These are phyloP conservation scores for Psilocybe sp. DNA, from an alignment of 768 basidiomycete genomes.

Conservation along the genomic window DNA sequence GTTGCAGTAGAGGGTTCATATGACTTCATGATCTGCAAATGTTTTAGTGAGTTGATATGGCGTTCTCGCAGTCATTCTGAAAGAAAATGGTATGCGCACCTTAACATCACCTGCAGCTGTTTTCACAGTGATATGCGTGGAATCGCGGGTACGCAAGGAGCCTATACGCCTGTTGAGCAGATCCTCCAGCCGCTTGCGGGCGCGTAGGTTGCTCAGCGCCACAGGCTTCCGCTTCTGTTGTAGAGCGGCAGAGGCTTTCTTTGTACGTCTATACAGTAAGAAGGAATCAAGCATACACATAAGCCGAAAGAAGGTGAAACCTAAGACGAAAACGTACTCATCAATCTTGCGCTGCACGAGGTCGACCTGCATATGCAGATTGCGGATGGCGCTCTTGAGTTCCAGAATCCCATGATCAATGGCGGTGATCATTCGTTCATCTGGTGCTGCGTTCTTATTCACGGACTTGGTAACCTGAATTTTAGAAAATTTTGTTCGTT, in stretches of 20 bases:
- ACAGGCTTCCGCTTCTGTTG: constrained; percentile 67
- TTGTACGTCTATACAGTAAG: constrained; percentile 53
- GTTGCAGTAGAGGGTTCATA: constrained; percentile 85
- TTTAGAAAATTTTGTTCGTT: too few relatives aligned
- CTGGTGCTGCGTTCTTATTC: constrained; percentile 29
- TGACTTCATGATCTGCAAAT: constrained; percentile 74
- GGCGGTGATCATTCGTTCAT: constrained; percentile 56
- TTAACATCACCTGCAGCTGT: constrained; percentile 87
- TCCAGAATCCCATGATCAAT: constrained; percentile 83
- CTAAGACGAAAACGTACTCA: constrained; percentile 54
- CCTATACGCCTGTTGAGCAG: constrained; percentile 70
- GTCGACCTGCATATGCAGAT: constrained; percentile 67
- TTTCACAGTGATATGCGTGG: constrained; percentile 80
- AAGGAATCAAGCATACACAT: background rate
- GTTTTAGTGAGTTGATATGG: too few relatives aligned
- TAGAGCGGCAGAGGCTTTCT: constrained; percentile 63
- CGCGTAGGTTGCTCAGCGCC: constrained; percentile 75
- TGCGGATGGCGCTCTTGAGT: constrained; percentile 66
- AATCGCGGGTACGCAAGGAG: constrained; percentile 70
- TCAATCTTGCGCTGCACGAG: constrained; percentile 68
- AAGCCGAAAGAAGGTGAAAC: too few relatives aligned
- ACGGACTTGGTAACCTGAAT: constrained; percentile 84
- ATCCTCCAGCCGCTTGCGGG: constrained; percentile 79
- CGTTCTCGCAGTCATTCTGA: too few relatives aligned
- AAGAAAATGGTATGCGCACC: constrained; percentile 38